phyloP scores from a whole-genome alignment of 106 monocot species.

The Amphibolis antarctica region DNA sequence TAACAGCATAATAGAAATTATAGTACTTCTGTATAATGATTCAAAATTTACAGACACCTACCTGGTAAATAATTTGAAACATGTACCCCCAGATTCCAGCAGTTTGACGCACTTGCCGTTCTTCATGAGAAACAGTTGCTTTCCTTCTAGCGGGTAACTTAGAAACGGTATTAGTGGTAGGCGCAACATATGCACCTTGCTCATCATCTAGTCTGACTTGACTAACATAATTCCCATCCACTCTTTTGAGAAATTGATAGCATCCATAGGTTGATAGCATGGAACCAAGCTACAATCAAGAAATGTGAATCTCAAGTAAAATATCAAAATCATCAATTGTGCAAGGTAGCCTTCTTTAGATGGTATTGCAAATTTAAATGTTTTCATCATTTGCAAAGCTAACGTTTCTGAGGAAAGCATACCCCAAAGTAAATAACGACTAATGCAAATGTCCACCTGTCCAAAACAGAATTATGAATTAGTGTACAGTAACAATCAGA shows the following conservation, averaged over 20 bases:
- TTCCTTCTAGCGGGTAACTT: conserved; percentile 14
- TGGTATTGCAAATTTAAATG: too few relatives aligned
- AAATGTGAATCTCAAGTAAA: background rate
- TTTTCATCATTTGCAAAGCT: too few relatives aligned
- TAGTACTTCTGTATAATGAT: too few relatives aligned
- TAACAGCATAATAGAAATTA: too few relatives aligned
- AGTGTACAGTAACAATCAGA: background rate
- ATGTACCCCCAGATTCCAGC: conserved; percentile 73
- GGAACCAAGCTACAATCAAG: conserved; percentile 50
- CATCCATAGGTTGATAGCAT: conserved; percentile 75
- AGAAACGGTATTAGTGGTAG: conserved; percentile 15
- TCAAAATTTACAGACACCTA: conserved; percentile 4
- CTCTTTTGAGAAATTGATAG: conserved; percentile 31
- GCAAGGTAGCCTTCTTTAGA: too few relatives aligned
- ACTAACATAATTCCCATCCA: conserved; percentile 12
- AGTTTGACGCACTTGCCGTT: conserved; percentile 14
- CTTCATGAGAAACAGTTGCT: conserved; percentile 8
- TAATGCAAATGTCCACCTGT: conserved; percentile 89
- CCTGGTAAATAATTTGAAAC: conserved; percentile 93
- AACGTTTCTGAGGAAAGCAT: conserved; percentile 15
- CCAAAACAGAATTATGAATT: conserved; percentile 3
- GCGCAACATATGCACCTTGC: conserved; percentile 23
- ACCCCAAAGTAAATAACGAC: conserved; percentile 91
- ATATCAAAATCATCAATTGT: background rate
- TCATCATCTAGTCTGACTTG: conserved; percentile 36